Evolutionary conservation across 1,139 yeast species (phyloP).

Genomic region (Geotrichum histeridarum): DNA sequence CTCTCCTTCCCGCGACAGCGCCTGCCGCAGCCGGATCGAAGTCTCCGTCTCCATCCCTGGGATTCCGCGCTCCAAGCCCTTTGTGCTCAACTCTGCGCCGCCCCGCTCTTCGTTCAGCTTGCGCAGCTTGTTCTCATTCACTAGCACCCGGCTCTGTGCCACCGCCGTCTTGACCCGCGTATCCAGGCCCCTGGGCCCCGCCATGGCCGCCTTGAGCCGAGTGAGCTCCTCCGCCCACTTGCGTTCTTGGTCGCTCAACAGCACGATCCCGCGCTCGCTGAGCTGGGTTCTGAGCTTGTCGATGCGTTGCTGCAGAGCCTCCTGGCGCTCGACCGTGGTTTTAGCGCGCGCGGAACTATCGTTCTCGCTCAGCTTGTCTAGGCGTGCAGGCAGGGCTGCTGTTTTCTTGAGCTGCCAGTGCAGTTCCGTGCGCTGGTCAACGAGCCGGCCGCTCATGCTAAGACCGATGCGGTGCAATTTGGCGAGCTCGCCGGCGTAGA

Average conservation of each 20-base stretch:
- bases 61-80: neutral
- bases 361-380: slow-evolving; percentile 27
- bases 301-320: slow-evolving; percentile 35
- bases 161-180: slow-evolving; percentile 24
- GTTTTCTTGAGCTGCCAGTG: slow-evolving; percentile 38
- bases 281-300: slow-evolving; percentile 33
- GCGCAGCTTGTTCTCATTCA: slow-evolving; percentile 2
- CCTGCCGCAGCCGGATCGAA: slow-evolving; percentile 1
- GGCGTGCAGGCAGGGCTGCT: slow-evolving; percentile 17
- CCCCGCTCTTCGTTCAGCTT: neutral
- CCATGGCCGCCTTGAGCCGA: slow-evolving; percentile 26
- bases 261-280: slow-evolving; percentile 29
- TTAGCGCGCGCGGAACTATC: slow-evolving; percentile 18
- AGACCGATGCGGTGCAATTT: slow-evolving; percentile 33
- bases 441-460: slow-evolving; percentile 33
- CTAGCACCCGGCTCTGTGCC: slow-evolving; percentile 9
- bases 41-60: slow-evolving; percentile 2
- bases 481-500: slow-evolving; percentile 25
- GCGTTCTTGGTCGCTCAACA: slow-evolving; percentile 42
- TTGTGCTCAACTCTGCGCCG: neutral
- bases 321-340: slow-evolving; percentile 33
- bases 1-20: slow-evolving; percentile 1
- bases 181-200: slow-evolving; percentile 25
- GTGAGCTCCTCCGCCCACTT: slow-evolving; percentile 46
- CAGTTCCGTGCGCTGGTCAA: slow-evolving; percentile 36